Evolutionary conservation across 2,329 filamentous ascomycete species (phyloP), one percentile per base, ranked within the genome.

Genomic region (Immersiporthe knoxdaviesiana): DNA sequence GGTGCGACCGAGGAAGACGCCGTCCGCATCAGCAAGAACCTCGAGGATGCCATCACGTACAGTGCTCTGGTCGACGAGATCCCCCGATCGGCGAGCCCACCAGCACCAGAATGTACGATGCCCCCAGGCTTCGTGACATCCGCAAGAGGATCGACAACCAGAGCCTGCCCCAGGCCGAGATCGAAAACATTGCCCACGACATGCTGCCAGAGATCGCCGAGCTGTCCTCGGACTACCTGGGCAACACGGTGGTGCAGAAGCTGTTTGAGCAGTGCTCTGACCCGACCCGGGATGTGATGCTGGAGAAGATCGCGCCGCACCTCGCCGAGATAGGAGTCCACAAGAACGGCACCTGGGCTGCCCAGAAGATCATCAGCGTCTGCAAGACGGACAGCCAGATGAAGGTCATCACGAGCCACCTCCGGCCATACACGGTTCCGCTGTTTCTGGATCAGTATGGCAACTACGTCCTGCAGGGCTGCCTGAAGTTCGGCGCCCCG

Each of bases 221-320:
- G 80, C 85, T 99, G 32, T 88, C 96, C 2, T 97, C 95, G 0
- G 96, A 99, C 80, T 99, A 99, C 76, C 87, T 99, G 41, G 96
- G 96, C 74, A 99, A 99, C 82, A 99, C 96, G 0, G 96, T 99
- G n/a, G 95, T 99, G 24, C 96, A 99, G 82, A 99, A 99, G 81
- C 84, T 99, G 60, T 99, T 99, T 77, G 95, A 99, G 79, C 93
- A 93, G 81, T 98, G 96, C 82, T 96, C 93, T 0, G 95, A 98
- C 78, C 84, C 89, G 56, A 89, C 95, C 56, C 94, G 97, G 75
- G 94, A 97, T 79, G 91, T 92, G 68, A 98, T 99, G 96, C 84
- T 99, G 69, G 81, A 84, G 18, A 90, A 94, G 77, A 97, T 99
- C 75, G 89, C 92, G 2, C 94, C 95, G 69, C 94, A 97, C 77